Conservation (phyloP, 2,329 filamentous ascomycete genomes). For the Plectosphaerella sp. region DNA sequence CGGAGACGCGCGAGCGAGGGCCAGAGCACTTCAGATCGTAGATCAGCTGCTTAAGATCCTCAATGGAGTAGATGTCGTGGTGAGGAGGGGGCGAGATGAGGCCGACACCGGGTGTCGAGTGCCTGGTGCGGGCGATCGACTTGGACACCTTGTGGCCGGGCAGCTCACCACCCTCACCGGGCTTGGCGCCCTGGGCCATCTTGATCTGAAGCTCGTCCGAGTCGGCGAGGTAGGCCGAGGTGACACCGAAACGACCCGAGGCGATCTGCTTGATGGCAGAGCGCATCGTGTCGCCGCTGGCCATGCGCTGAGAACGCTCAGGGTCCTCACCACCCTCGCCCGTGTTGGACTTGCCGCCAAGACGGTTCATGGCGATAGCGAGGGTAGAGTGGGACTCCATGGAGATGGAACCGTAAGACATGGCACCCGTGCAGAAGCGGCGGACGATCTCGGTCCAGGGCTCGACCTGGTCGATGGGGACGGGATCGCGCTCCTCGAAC, state of each 20-base stretch:
- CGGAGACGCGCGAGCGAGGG: conserved; percentile 84
- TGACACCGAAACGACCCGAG: conserved; percentile 93
- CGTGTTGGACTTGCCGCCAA: conserved; percentile 96
- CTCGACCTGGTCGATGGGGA: conserved; percentile 95
- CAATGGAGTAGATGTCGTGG: conserved; percentile 98
- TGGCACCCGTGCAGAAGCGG: conserved; percentile 92
- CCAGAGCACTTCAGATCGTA: conserved; percentile 97
- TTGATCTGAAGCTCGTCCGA: conserved; percentile 97
- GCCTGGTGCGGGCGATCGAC: conserved; percentile 88
- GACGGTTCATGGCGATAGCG: conserved; percentile 92
- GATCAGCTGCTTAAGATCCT: conserved; percentile 95
- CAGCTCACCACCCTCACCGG: conserved; percentile 94
- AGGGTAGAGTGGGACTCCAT: conserved; percentile 98
- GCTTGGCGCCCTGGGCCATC: conserved; percentile 98
- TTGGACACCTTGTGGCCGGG: conserved; percentile 95
- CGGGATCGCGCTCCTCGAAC: conserved; percentile 78
- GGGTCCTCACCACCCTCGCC: conserved; percentile 96
- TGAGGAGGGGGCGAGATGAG: conserved; percentile 94
- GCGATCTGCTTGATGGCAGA: conserved; percentile 98
- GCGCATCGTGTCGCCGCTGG: conserved; percentile 94
- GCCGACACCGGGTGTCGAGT: conserved; percentile 94
- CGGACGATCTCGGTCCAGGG: conserved; percentile 97
- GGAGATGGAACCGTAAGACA: conserved; percentile 98
- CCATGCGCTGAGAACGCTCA: conserved; percentile 78
- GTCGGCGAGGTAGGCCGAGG: conserved; percentile 89